Evolutionary conservation across 345 rosid species (phyloP), one percentile per base, ranked within the genome.

Genomic region (Salix arbutifolia): DNA sequence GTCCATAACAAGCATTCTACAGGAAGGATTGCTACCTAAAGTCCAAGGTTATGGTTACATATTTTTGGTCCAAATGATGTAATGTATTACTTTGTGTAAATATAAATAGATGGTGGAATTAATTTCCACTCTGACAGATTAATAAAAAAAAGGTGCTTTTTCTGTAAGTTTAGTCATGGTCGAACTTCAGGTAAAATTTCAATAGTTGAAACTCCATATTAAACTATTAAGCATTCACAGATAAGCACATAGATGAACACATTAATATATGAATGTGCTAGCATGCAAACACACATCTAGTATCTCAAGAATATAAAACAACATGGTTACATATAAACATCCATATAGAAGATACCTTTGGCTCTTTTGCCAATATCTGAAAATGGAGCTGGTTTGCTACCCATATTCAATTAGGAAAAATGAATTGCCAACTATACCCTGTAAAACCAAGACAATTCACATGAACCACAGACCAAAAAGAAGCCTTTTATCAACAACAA

Each of bases 311-410:
- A 4, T 16, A 21, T 4, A 23, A 3, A 42, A 37, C 25, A 1
- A 0, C 52, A 68, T 23, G 44, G 44, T n/a, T 37, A 28, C 25
- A 40, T 18, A 13, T 37, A 38, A 14, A 5, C 28, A 38, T 13
- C 6, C 40, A 68, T 1, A 23, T 14, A 40, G 23, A 33, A 37
- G 26, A 21, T 76, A 91, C 97, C 97, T 84, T 86, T 90, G 75
- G 96, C 91, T 80, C 76, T 87, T 84, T 87, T 90, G 78, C 93
- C 97, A 71, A 93, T 83, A 75, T 91, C 97, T 8, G 85, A 76
- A 83, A 91, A 93, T 23, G 91, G 90, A 62, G 91, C 89, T n/a
- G 96, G 97, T 78, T 87, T 86, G 77, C 87, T 71, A 38, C 84
- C 88, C 94, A 91, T 91, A 83, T 86, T 82, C 70, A 52, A 74